Percentiles rank a stretch among this genome's conserved stretches.
These are phyloP conservation scores for Polytrichum commune DNA, from an alignment of 225 moss, liverwort and hornwort species.

Conservation along the genomic window DNA sequence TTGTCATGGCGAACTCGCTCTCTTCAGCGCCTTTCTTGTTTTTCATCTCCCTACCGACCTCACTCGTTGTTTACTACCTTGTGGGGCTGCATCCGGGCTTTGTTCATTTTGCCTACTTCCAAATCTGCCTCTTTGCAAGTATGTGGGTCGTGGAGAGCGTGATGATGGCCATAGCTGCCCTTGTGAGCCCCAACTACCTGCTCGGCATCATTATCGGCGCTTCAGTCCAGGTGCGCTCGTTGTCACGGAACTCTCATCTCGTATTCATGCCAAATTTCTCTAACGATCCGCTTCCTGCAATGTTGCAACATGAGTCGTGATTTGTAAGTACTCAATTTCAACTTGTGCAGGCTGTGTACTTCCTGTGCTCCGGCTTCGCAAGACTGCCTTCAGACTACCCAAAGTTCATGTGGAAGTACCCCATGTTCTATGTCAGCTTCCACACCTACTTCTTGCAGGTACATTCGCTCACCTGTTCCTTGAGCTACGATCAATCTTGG, in stretches of 20 bases:
- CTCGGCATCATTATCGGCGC: slow-evolving; percentile 47
- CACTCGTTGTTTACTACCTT: slow-evolving; percentile 25
- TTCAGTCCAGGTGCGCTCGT: slow-evolving; percentile 33
- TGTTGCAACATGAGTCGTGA: no score
- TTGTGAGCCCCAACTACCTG: slow-evolving; percentile 42
- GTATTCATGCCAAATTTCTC: no score
- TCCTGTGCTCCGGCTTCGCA: slow-evolving; percentile 41
- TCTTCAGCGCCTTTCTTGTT: slow-evolving; percentile 46
- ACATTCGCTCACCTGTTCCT: neutral
- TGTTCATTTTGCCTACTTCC: slow-evolving; percentile 26
- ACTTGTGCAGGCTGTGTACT: slow-evolving; percentile 33
- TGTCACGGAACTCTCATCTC: neutral
- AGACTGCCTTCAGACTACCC: slow-evolving; percentile 43
- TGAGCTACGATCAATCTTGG: neutral
- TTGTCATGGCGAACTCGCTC: slow-evolving; percentile 37
- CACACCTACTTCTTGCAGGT: slow-evolving; percentile 55
- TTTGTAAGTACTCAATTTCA: neutral
- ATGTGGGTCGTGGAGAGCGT: slow-evolving; percentile 48
- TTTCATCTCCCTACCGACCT: slow-evolving; percentile 29
- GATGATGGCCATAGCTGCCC: slow-evolving; percentile 54
- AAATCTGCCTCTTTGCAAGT: slow-evolving; percentile 33
- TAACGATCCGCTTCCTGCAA: no score
- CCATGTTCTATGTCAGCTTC: slow-evolving; percentile 48
- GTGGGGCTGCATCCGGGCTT: slow-evolving; percentile 40
- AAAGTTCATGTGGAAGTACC: slow-evolving; percentile 40